phyloP scores from a whole-genome alignment of 169 alveolate genomes.

The Plasmodium coatneyi region DNA sequence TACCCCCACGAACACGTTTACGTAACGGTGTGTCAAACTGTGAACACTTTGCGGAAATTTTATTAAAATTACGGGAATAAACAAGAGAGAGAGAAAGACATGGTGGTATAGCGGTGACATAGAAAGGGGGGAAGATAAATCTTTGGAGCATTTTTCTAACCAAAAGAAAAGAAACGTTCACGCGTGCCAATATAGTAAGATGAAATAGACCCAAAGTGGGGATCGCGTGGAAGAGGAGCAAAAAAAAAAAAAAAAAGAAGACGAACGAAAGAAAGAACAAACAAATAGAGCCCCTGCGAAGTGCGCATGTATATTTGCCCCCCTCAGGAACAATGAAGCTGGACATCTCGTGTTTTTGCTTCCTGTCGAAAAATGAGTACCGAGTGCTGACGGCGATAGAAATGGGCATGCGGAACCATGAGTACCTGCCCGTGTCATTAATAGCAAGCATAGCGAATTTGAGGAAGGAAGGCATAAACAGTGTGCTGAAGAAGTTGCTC shows the following conservation, averaged over 20 bases:
- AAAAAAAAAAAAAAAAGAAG: no score
- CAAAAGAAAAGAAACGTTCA: not conserved
- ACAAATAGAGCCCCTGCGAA: not conserved
- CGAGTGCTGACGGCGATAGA: slow-evolving; percentile 97
- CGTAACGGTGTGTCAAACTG: not conserved
- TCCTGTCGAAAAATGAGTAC: slow-evolving; percentile 78
- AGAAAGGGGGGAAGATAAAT: not conserved
- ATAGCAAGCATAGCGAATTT: slow-evolving; percentile 97
- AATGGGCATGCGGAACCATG: slow-evolving; percentile 99
- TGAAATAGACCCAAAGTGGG: not conserved
- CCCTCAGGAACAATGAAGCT: slow-evolving; percentile 17
- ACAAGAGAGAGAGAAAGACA: not conserved
- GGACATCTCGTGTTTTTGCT: slow-evolving; percentile 55
- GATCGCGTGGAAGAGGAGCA: not conserved
- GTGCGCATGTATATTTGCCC: not conserved
- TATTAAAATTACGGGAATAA: not conserved
- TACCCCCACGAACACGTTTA: not conserved
- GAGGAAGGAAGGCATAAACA: slow-evolving; percentile 91
- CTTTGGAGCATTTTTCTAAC: not conserved
- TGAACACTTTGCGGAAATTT: not conserved
- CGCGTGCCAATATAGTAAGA: not conserved
- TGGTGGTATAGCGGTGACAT: not conserved
- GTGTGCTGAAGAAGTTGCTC: slow-evolving; percentile 90
- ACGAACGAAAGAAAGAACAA: not conserved
- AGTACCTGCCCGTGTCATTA: slow-evolving; percentile 95